Evolutionary conservation across 2,329 filamentous ascomycete species (phyloP), one percentile per base, ranked within the genome.

Genomic region (Aspergillus unguis): DNA sequence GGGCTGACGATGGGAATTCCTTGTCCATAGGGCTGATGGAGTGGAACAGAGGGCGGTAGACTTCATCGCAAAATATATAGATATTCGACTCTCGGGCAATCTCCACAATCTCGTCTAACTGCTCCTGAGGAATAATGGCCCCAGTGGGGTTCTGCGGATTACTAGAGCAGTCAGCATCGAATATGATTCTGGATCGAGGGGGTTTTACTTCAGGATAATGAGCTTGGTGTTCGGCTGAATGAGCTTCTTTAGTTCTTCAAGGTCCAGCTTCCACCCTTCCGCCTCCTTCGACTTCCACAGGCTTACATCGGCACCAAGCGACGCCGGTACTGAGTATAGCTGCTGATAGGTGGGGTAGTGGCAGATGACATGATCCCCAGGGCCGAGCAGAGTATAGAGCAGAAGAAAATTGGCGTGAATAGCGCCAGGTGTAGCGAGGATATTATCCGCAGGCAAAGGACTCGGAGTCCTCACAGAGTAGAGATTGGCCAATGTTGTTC

Each of bases 281-380:
- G 83, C 76, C 36, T 81, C 77, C 44, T 78, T 80, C 6, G 90
- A 77, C 65, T 82, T 84, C 90, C 90, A 95, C 8, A 92, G 69
- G 38, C 85, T 84, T 11, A 95, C 87, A 53, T 89, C 82, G 1
- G 88, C 89, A 0, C 90, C 90, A 4, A 95, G 73, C 35, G 84
- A 86, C 59, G 79, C 77, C 0, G 90, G 89, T 1, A 95, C 82
- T 7, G 84, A 77, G 65, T 92, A 94, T 1, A 95, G 79, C 62
- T 94, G 89, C 68, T 94, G 88, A 63, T 94, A 95, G 1, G 89
- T 92, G 9, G 91, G 90, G 66, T 91, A 89, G 53, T 94, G 87
- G 64, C 88, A 94, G 53, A 95, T 81, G 43, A 92, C 87, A 77
- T 95, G 90, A 65, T 95, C 89, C 1, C 85, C 87, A 0, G 84